Conservation (phyloP, 202 grass and related monocot species). For the Saccharum hybrid region DNA sequence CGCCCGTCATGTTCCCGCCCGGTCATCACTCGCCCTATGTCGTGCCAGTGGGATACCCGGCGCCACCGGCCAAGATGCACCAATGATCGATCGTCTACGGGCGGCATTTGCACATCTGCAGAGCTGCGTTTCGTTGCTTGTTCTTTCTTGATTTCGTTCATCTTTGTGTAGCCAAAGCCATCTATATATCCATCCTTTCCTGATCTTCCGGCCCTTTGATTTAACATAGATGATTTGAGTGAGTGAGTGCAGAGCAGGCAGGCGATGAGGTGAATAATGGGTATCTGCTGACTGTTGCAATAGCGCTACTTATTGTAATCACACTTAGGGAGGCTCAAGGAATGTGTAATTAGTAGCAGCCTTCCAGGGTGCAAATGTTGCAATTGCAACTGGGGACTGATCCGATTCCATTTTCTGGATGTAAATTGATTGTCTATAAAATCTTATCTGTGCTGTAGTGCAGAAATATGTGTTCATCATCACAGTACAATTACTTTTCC, state of each 20-base stretch:
- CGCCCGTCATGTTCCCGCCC: slow-evolving; percentile 89
- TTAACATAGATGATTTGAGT: slow-evolving; percentile 40
- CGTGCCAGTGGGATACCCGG: slow-evolving; percentile 84
- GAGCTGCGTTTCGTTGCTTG: slow-evolving; percentile 7
- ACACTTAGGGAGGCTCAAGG: slow-evolving; percentile 19
- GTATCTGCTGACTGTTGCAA: slow-evolving; percentile 51
- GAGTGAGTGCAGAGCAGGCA: slow-evolving; percentile 35
- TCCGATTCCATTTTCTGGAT: slow-evolving; percentile 27
- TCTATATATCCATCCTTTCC: slow-evolving; percentile 8
- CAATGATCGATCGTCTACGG: slow-evolving; percentile 37
- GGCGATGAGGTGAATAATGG: slow-evolving; percentile 30
- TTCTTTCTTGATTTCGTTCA: slow-evolving; percentile 48
- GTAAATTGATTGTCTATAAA: slow-evolving; percentile 33
- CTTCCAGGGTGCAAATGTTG: slow-evolving; percentile 6
- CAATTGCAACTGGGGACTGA: slow-evolving; percentile 21
- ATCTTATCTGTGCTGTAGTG: slow-evolving; percentile 9
- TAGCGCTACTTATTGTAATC: neutral
- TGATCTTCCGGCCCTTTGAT: slow-evolving; percentile 14
- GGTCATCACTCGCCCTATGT: slow-evolving; percentile 78
- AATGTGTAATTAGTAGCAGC: slow-evolving; percentile 48
- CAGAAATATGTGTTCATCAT: slow-evolving; percentile 24
- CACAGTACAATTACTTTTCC: neutral
- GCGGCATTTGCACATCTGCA: neutral
- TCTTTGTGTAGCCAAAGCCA: slow-evolving; percentile 12
- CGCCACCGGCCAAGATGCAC: slow-evolving; percentile 71